Conservation (phyloP, 1,284 basidiomycete genomes). For the Ceratobasidium sp. region DNA sequence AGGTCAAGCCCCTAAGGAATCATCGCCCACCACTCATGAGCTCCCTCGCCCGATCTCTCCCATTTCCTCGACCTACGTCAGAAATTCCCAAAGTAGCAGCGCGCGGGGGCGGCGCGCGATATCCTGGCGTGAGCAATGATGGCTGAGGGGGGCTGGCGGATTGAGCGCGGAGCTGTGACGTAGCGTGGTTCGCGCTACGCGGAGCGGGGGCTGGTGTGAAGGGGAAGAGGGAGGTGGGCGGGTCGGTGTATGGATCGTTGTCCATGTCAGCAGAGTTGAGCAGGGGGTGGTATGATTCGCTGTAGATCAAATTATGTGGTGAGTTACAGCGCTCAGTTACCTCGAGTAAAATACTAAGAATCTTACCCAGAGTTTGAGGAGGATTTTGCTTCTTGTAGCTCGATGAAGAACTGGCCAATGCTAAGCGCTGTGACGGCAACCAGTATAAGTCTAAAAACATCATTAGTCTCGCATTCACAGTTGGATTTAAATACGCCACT, state of each 20-base stretch:
- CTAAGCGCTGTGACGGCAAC: slow-evolving; percentile 64
- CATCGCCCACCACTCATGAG: slow-evolving; percentile 9
- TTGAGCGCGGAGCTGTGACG: not conserved
- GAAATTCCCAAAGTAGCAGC: slow-evolving; percentile 3
- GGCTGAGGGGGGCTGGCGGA: not conserved
- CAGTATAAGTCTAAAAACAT: slow-evolving; percentile 16
- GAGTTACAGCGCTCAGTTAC: not conserved
- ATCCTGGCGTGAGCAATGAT: slow-evolving; percentile 8
- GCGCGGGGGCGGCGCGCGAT: slow-evolving; percentile 9
- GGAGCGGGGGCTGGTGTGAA: slow-evolving; percentile 3
- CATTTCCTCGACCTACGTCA: slow-evolving; percentile 24
- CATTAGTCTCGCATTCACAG: not conserved
- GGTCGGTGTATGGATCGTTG: slow-evolving; percentile 30
- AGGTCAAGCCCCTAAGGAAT: not conserved
- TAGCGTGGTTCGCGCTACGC: not conserved
- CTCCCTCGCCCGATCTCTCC: slow-evolving; percentile 32
- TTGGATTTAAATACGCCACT: slow-evolving; percentile 50
- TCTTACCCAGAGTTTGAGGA: not conserved
- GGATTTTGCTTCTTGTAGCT: slow-evolving; percentile 56
- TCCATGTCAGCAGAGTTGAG: slow-evolving; percentile 26
- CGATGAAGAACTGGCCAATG: slow-evolving; percentile 66
- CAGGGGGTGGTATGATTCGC: slow-evolving; percentile 28
- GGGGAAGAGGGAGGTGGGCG: slow-evolving; percentile 9
- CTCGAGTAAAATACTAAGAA: not conserved
- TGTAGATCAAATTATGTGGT: not conserved